Evolutionary conservation across 1,139 yeast genomes (phyloP).

Genomic region (Meyerozyma sp.): DNA sequence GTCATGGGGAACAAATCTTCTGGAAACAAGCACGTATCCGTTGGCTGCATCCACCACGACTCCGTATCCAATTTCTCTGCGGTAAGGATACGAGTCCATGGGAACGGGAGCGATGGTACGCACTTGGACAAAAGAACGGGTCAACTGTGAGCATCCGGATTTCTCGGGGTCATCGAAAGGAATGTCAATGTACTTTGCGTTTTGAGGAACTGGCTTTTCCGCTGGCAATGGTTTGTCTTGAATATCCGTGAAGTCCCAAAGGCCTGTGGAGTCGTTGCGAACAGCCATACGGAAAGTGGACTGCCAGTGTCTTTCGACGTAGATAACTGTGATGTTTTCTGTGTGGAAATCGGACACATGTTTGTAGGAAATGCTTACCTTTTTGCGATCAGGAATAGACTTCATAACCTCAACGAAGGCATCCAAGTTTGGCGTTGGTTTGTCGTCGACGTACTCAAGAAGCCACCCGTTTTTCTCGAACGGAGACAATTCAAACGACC

Average conservation of each 20-base stretch:
- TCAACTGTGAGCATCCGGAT: conserved; percentile 47
- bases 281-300: conserved; percentile 65
- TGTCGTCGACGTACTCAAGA: conserved; percentile 70
- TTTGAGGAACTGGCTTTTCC: conserved; percentile 39
- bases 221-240: conserved; percentile 61
- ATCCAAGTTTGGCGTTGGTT: conserved; percentile 67
- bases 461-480: conserved; percentile 65
- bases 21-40: conserved; percentile 77
- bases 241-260: conserved; percentile 77
- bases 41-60: conserved; percentile 72
- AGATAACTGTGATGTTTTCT: conserved; percentile 56
- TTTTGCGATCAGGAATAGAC: conserved; percentile 66
- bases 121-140: conserved; percentile 57
- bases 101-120: conserved; percentile 61
- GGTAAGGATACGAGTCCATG: conserved; percentile 67
- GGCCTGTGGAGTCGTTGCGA: conserved; percentile 76
- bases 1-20: conserved; percentile 80
- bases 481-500: conserved; percentile 64
- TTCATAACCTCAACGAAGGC: conserved; percentile 76
- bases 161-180: conserved; percentile 48
- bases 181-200: conserved; percentile 67
- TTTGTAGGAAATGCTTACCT: conserved; percentile 68
- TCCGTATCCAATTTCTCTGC: conserved; percentile 65
- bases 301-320: conserved; percentile 84
- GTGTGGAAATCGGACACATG: conserved; percentile 80